A percentile compares a stretch with the other conserved stretches of the same genome.
Evolutionary conservation across 1,284 basidiomycete species (phyloP).

Genomic region (Melanopsichium pennsylvanicum): DNA sequence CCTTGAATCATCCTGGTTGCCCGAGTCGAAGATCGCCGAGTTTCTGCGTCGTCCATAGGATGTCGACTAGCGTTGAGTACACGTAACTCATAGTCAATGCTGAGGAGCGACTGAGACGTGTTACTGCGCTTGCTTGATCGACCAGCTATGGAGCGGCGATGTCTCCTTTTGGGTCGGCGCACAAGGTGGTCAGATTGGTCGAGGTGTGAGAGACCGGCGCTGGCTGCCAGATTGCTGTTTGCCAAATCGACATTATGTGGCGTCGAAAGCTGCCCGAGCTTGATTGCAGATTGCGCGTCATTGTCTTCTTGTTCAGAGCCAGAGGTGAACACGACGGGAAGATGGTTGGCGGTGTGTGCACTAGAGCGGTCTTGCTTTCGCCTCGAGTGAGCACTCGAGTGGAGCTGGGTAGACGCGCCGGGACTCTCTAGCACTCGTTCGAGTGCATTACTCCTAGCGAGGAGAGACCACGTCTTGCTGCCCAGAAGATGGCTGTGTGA

Average conservation of each 20-base stretch:
- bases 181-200: constrained; percentile 15
- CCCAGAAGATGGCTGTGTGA: constrained; percentile 22
- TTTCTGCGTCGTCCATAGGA: constrained; percentile 18
- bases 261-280: constrained; percentile 9
- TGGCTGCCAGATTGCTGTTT: constrained; percentile 37
- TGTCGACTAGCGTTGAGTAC: constrained; percentile 7
- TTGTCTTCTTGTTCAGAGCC: constrained; percentile 27
- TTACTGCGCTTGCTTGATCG: constrained; percentile 48
- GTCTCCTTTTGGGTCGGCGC: constrained; percentile 38
- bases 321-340: constrained; percentile 32
- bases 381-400: constrained; percentile 33
- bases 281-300: neutral
- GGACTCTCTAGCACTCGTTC: constrained; percentile 24
- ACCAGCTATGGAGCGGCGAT: constrained; percentile 31
- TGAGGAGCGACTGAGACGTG: constrained; percentile 34
- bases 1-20: constrained; percentile 12
- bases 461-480: constrained; percentile 37
- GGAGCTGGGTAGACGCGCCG: constrained; percentile 30
- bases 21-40: constrained; percentile 13
- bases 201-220: constrained; percentile 35
- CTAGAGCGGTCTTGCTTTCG: constrained; percentile 10
- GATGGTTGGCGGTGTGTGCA: constrained; percentile 1
- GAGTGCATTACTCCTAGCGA: constrained; percentile 16
- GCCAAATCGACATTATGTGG: constrained; percentile 35
- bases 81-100: constrained; percentile 31